Evolutionary conservation across 169 alveolate species (phyloP), one percentile per base, ranked within the genome.

Genomic region (Eimeria maxima): DNA sequence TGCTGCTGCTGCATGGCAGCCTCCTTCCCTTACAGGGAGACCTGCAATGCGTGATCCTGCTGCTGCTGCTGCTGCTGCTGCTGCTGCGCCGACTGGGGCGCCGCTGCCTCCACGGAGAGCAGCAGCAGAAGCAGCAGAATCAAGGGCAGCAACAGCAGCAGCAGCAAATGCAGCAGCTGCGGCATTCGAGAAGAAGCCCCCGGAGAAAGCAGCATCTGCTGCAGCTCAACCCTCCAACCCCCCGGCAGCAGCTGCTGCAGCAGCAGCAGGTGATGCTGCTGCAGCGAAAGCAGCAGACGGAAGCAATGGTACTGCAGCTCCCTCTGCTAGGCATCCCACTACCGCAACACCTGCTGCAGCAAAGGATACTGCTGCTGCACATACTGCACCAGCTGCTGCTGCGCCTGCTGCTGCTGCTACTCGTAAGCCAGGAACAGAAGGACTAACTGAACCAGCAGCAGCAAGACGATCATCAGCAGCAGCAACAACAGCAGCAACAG

Each of bases 401-500:
- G 60, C 87, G 42, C 57, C 87, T 76, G 87, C 63, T 76, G 87
- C 86, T 74, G 60, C 90, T 47, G 90, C 71, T 33, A 27, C 18
- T 8, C 33, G 67, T 47, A 45, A 69, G 22, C 73, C 90, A 45
- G 73, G 2, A 33, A 33, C 38, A 33, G 38, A 33, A 33, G 38
- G 38, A 33, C 38, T 33, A 33, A 69, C 4, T 57, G 67, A 47
- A n/a, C 22, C 90, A 22, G 90, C 63, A 44, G 87, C 87, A 76
- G 38, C 81, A 69, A 47, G 18, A 33, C 10, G 63, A 45, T 27
- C 87, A 38, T 57, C 89, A 78, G 63, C 89, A 78, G 89, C 22
- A 18, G 67, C 65, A 78, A 69, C 89, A 78, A 44, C 89, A 78
- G 67, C 89, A 2, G 65, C 69, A 44, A 67, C 89, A 29, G 42